Conservation (phyloP, 768 basidiomycete species). For the Leucosporidium creatinivorum region DNA sequence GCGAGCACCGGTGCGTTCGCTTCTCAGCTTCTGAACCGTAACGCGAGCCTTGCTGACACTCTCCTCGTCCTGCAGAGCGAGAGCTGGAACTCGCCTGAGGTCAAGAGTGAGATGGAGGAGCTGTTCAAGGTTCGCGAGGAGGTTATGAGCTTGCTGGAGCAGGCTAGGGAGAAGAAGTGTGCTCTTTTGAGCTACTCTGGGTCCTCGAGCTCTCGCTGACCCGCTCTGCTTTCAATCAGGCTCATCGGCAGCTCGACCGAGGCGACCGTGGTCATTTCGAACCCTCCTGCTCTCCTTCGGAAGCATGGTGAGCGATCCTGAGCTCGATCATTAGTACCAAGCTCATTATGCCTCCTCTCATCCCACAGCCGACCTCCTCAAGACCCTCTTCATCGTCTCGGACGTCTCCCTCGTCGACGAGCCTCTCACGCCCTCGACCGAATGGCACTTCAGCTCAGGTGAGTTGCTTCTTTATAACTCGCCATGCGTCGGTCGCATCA, state of each 20-base stretch:
- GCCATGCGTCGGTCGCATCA: too few relatives aligned
- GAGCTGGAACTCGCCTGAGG: slow-evolving; percentile 58
- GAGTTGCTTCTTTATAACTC: neutral
- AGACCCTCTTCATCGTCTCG: slow-evolving; percentile 74
- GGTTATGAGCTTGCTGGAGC: slow-evolving; percentile 64
- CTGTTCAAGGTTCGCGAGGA: slow-evolving; percentile 56
- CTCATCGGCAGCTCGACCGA: slow-evolving; percentile 68
- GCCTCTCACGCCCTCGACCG: neutral
- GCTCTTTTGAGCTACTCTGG: slow-evolving; percentile 26
- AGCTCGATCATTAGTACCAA: neutral
- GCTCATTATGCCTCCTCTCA: neutral
- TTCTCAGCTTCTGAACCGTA: neutral
- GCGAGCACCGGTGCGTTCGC: slow-evolving; percentile 56
- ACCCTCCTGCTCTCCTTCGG: slow-evolving; percentile 44
- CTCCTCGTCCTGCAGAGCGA: slow-evolving; percentile 43
- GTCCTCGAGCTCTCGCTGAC: neutral
- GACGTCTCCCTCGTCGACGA: slow-evolving; percentile 50
- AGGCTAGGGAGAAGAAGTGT: slow-evolving; percentile 68
- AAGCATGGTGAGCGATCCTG: slow-evolving; percentile 38
- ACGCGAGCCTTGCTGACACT: neutral
- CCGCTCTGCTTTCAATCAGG: slow-evolving; percentile 42
- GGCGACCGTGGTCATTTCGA: slow-evolving; percentile 58
- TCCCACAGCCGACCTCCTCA: slow-evolving; percentile 55
- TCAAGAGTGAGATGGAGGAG: slow-evolving; percentile 57
- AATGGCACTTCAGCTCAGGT: neutral